Base-by-base conservation (phyloP, 345 rosid species). In the Stellera chamaejasme region DNA sequence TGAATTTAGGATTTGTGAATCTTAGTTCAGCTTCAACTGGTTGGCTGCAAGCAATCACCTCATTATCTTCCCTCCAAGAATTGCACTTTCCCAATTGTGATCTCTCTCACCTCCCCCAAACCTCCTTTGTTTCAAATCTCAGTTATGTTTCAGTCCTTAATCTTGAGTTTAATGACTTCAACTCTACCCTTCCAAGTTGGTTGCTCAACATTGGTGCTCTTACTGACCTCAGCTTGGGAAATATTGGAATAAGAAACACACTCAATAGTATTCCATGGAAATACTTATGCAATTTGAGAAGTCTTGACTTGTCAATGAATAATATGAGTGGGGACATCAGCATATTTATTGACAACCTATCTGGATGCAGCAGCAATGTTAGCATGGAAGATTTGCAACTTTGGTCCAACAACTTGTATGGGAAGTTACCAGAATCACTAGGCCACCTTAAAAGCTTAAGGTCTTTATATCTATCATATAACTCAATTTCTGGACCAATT, bases 21-120 rank as follows among this genome's bases (percentile, higher is more conserved):
- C 73, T 75, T 2, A 54, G 65, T 26, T 41, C 48, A n/a, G 61
- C 55, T 12, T 32, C 41, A 54, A 55, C 27, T 23, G 10, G 54
- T 13, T 76, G 80, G 80, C 56, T 61, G 28, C 48, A 62, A 11
- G 47, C 60, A 7, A 1, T 58, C 27, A 69, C 66, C 52, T 54
- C 60, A 64, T 66, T 75, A 49, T 68, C 76, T 42, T 75, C 78
- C 0, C 66, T 78, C 11, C 6, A 13, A 3, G 67, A 78, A 57
- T 48, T 75, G 67, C 44, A 51, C 54, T 42, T 72, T 6, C 47
- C 50, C 6, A 48, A 12, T 36, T 67, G 79, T 56, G 65, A 57
- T 14, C 65, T 71, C 13, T 12, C 25, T 6, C 10, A 11, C 11
- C 23, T 66, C 28, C 65, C 75, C 44, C 39, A 4, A 2, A 54